Evolutionary conservation across 495 filamentous ascomycete genomes (phyloP), one percentile per base, ranked within the genome.

Genomic region (Daldinia vernicosa): DNA sequence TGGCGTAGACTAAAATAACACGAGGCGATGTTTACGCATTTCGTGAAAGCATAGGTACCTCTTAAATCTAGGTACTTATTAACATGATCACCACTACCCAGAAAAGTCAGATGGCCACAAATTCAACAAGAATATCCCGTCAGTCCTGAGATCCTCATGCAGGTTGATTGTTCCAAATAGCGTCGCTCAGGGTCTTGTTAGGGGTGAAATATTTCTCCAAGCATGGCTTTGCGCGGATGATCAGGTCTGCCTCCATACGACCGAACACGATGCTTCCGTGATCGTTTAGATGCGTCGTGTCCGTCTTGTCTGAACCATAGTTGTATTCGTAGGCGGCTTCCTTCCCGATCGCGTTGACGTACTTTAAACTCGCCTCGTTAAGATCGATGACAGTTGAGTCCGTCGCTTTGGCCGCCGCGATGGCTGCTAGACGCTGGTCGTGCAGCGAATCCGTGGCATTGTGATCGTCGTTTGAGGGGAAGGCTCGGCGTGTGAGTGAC

Each of bases 221-320:
- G 15, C 59, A 50, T 0, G 75, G 66, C 14, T 63, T 66, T 3
- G 66, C 68, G 32, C 67, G 62, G 0, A 68, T 56, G 52, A 86
- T 74, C 55, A 87, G 67, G 59, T 78, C 74, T 0, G 78, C 80
- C 43, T 86, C 77, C 66, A 87, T 77, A 1, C 79, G 78, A 0
- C 84, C 84, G 72, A 87, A 87, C 9, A 87, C 79, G 3, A 79
- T 57, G 6, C 71, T 76, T 0, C 84, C 84, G 33, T 67, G 66
- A 1, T 55, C 57, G 60, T 85, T 87, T 33, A 87, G 64, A 76
- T 87, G 84, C 6, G 85, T 86, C 52, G 77, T 70, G 40, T 86
- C 85, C 7, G 45, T 67, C 30, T 67, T 33, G 26, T 73, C 66
- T n/a, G 33, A 63, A 35, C 74, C 75, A 11, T 80, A 75, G 66